Evolutionary conservation across 192 early-diverging fungal genomes (phyloP).

Genomic region (Phlyctochytrium planicorne): DNA sequence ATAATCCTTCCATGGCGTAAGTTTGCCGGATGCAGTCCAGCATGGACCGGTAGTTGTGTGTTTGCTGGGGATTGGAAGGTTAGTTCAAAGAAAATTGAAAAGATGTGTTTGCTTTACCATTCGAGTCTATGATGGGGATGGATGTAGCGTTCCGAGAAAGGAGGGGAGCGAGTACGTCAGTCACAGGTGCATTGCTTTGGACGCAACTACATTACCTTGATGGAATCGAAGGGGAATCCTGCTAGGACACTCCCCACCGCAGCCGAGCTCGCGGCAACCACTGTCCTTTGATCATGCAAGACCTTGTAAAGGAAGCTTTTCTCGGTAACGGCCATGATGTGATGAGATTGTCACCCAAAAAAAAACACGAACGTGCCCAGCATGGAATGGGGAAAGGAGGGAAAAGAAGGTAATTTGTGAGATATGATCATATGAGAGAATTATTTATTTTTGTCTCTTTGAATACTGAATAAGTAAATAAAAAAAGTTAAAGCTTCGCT

Average conservation of each 20-base stretch:
- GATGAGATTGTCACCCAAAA: too few relatives aligned
- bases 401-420: too few relatives aligned
- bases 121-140: neutral
- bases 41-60: slow-evolving; percentile 75
- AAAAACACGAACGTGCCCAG: too few relatives aligned
- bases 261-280: neutral
- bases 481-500: too few relatives aligned
- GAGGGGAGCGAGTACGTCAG: neutral
- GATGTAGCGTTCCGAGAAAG: neutral
- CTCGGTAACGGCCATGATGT: too few relatives aligned
- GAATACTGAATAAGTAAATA: too few relatives aligned
- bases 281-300: neutral
- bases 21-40: slow-evolving; percentile 71
- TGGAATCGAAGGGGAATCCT: slow-evolving; percentile 1
- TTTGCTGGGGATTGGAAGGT: slow-evolving; percentile 54
- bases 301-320: too few relatives aligned
- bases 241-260: neutral
- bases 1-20: slow-evolving; percentile 72
- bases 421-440: too few relatives aligned
- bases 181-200: neutral
- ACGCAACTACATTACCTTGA: neutral
- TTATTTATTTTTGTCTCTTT: too few relatives aligned
- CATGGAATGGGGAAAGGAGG: too few relatives aligned
- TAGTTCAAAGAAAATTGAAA: neutral
- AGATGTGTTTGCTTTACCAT: neutral